Evolutionary conservation across 2,329 filamentous ascomycete species (phyloP).

Genomic region (Aspergillus intermedius): DNA sequence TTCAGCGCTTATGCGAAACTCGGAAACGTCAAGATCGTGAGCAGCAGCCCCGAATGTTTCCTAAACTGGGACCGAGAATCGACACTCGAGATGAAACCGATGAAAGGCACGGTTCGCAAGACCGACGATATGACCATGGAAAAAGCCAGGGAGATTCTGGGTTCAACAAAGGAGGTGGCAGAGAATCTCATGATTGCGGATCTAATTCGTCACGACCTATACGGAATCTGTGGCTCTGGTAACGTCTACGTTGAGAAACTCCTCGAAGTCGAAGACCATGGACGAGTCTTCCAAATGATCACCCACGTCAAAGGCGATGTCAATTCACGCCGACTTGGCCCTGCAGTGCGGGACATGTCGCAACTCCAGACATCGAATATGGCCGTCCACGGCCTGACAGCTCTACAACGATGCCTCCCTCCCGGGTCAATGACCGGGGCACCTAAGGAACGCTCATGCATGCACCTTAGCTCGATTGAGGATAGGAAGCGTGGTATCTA

Average conservation of each 20-base stretch:
- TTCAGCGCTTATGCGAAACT: conserved; percentile 79
- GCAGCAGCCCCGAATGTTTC: conserved; percentile 85
- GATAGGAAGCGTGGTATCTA: conserved; percentile 63
- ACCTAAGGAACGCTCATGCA: conserved; percentile 86
- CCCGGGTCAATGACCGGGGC: conserved; percentile 96
- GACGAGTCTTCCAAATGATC: conserved; percentile 85
- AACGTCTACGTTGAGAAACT: conserved; percentile 69
- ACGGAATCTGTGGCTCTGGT: conserved; percentile 71
- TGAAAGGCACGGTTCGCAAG: conserved; percentile 95
- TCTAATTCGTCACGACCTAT: conserved; percentile 86
- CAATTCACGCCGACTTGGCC: conserved; percentile 20
- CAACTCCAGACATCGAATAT: conserved; percentile 27
- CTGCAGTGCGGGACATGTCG: conserved; percentile 25
- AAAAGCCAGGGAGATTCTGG: conserved; percentile 65
- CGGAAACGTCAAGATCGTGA: conserved; percentile 63
- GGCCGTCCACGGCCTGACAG: conserved; percentile 56
- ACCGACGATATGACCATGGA: conserved; percentile 60
- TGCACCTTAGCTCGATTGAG: conserved; percentile 69
- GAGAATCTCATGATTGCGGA: conserved; percentile 99
- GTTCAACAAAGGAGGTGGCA: conserved; percentile 80
- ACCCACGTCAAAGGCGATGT: conserved; percentile 69
- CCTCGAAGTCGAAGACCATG: conserved; percentile 84
- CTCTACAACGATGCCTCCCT: conserved; percentile 70
- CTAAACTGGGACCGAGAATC: conserved; percentile 57
- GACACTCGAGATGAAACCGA: conserved; percentile 65